Conservation (phyloP, 2,329 filamentous ascomycete species). For the Calonectria crousiana region DNA sequence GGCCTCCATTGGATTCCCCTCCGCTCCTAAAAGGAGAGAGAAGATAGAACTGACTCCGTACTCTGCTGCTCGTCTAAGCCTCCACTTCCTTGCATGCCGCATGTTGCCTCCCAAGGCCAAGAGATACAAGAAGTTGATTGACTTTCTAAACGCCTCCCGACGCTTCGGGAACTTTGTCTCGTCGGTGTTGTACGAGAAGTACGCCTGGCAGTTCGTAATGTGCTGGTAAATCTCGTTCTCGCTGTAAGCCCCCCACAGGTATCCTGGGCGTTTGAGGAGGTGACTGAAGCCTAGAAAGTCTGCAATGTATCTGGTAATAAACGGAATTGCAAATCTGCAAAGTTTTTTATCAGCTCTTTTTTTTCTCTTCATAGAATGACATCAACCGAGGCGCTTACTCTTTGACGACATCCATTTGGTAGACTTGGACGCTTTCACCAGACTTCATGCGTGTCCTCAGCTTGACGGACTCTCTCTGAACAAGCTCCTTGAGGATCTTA, state of each 20-base stretch:
- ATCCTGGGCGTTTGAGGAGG: constrained; percentile 17
- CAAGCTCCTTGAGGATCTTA: constrained; percentile 26
- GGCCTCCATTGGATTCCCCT: constrained; percentile 27
- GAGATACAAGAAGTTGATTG: constrained; percentile 28
- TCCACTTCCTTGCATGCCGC: constrained; percentile 28
- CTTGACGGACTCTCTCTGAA: constrained; percentile 29
- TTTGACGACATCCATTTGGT: constrained; percentile 35
- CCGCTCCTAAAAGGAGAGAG: neutral
- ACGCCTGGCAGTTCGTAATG: constrained; percentile 42
- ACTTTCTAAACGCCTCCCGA: constrained; percentile 34
- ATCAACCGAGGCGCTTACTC: constrained; percentile 25
- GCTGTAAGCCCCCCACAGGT: constrained; percentile 8
- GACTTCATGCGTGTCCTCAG: neutral
- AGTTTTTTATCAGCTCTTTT: neutral
- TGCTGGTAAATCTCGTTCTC: constrained; percentile 43
- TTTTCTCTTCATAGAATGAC: too few relatives aligned
- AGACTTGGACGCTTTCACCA: constrained; percentile 17
- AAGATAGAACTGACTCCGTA: neutral
- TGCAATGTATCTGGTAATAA: constrained; percentile 37
- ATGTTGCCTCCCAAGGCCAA: constrained; percentile 32
- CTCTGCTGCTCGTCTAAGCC: neutral
- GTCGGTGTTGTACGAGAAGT: constrained; percentile 38
- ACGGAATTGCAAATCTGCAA: constrained; percentile 36
- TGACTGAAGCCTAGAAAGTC: constrained; percentile 40
- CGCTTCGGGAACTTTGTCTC: constrained; percentile 40